Percentiles rank a stretch among this genome's conserved stretches.
These are phyloP conservation scores for Aspergillus felis DNA, from an alignment of 2,329 filamentous ascomycete genomes.

Conservation along the genomic window DNA sequence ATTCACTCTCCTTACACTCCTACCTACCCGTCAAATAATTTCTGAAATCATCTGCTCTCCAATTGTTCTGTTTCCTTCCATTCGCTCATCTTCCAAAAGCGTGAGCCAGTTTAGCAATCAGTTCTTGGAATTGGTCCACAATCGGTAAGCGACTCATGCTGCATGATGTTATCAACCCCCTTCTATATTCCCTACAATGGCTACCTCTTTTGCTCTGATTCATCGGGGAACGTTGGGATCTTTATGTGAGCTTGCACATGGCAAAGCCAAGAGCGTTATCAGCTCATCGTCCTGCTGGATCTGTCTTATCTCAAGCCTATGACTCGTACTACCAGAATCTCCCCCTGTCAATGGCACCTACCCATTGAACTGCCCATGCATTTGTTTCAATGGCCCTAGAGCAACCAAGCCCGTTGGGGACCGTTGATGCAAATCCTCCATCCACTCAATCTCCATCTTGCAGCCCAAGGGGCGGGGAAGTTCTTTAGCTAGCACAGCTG, in stretches of 20 bases:
- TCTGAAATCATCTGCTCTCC: slow-evolving; percentile 2
- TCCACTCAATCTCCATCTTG: not conserved
- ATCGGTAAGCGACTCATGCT: slow-evolving; percentile 21
- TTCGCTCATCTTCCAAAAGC: slow-evolving; percentile 9
- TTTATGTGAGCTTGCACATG: not conserved
- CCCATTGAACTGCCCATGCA: not conserved
- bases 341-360: not conserved
- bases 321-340: not conserved
- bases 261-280: slow-evolving; percentile 5
- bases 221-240: not conserved
- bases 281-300: slow-evolving; percentile 1
- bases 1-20: slow-evolving; percentile 9
- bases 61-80: slow-evolving; percentile 5
- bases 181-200: not conserved
- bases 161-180: slow-evolving; percentile 13
- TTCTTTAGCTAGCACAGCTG: not conserved
- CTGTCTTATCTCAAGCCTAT: slow-evolving; percentile 5
- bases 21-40: not conserved
- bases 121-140: slow-evolving; percentile 1
- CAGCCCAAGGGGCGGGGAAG: not conserved
- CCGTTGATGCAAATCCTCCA: not conserved
- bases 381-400: not conserved
- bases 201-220: not conserved
- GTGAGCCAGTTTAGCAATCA: not conserved
- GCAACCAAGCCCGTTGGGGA: not conserved